These are phyloP conservation scores for Brassica balearica DNA, from an alignment of 441 rosid genomes.

Conservation along the genomic window DNA sequence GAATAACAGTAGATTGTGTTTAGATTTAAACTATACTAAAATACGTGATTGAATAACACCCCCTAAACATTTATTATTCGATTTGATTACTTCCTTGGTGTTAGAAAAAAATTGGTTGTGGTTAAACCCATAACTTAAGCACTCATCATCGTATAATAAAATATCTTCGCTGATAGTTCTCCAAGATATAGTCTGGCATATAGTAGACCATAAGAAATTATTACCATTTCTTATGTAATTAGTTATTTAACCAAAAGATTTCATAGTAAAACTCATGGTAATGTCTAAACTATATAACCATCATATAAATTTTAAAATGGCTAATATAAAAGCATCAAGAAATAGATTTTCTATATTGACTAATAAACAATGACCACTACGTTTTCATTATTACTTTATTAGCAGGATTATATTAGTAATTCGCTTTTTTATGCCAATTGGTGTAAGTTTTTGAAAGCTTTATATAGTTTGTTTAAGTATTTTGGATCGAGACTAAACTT, in stretches of 20 bases:
- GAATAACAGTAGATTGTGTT: too few species aligned
- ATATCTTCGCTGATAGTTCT: slow-evolving; percentile 23
- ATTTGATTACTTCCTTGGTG: slow-evolving; percentile 22
- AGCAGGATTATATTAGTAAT: neutral
- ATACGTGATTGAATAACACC: too few species aligned
- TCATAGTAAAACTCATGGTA: neutral
- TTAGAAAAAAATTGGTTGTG: neutral
- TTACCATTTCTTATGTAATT: neutral
- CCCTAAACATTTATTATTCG: neutral
- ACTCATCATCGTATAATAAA: slow-evolving; percentile 23
- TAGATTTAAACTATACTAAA: too few species aligned
- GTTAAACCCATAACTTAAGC: slow-evolving; percentile 22
- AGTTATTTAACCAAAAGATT: neutral
- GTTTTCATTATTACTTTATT: neutral
- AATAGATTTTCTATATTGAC: neutral
- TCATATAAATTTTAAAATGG: neutral
- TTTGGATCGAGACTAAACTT: neutral
- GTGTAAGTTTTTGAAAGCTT: neutral
- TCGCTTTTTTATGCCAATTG: neutral
- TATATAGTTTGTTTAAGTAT: slow-evolving; percentile 5
- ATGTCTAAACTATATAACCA: neutral
- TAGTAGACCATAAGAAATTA: neutral
- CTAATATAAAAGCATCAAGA: neutral
- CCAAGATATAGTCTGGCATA: slow-evolving; percentile 16
- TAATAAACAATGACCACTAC: neutral